Percentiles rank a stretch among this genome's conserved stretches.
These are phyloP conservation scores for Teunomyces tritomae DNA, from an alignment of 805 yeast species.

Conservation along the genomic window DNA sequence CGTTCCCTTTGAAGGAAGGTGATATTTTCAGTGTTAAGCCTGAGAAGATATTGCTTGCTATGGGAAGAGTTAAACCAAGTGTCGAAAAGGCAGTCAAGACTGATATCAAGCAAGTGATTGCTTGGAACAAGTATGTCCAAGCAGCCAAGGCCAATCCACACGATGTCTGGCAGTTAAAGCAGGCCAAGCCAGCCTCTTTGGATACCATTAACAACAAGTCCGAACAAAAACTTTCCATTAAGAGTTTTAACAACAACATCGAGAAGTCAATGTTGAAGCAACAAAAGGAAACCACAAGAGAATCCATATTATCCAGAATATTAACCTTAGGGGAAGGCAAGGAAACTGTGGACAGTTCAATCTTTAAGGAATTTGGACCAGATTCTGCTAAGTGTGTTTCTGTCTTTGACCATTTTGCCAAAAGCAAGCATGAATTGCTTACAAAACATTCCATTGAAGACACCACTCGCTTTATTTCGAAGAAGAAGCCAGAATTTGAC, in stretches of 20 bases:
- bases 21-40: constrained; percentile 86
- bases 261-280: constrained; percentile 42
- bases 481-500: constrained; percentile 34
- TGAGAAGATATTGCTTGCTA: constrained; percentile 76
- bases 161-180: constrained; percentile 50
- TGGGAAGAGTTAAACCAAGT: constrained; percentile 84
- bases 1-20: constrained; percentile 75
- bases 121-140: constrained; percentile 73
- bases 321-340: constrained; percentile 28
- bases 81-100: constrained; percentile 62
- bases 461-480: constrained; percentile 26
- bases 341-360: constrained; percentile 18
- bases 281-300: constrained; percentile 45
- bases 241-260: constrained; percentile 35
- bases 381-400: constrained; percentile 37
- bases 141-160: constrained; percentile 56
- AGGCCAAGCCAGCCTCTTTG: constrained; percentile 40
- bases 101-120: constrained; percentile 67
- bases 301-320: constrained; percentile 44
- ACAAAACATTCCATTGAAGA: constrained; percentile 15
- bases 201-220: constrained; percentile 20
- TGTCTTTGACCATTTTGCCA: constrained; percentile 26
- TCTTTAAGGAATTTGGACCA: constrained; percentile 15
- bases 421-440: constrained; percentile 26
- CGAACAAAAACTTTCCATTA: constrained; percentile 14